These are phyloP conservation scores for Xylariaceae sp. DNA, from an alignment of 2,329 filamentous ascomycete genomes.

Conservation along the genomic window DNA sequence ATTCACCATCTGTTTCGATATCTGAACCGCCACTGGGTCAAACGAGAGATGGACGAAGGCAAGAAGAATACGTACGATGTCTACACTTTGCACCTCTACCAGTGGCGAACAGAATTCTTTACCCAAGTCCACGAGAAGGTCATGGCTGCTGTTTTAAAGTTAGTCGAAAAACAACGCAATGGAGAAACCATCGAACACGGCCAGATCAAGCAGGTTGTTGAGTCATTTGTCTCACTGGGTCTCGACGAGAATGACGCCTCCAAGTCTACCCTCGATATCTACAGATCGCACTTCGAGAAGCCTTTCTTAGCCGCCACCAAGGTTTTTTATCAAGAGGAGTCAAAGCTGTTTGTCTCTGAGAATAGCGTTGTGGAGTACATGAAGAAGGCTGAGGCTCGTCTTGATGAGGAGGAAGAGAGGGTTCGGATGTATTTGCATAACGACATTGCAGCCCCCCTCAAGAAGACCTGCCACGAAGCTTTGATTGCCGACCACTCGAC, in stretches of 20 bases:
- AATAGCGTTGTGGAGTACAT: slow-evolving; percentile 99
- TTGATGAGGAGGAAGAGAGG: slow-evolving; percentile 91
- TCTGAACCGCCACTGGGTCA: slow-evolving; percentile 97
- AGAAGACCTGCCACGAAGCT: slow-evolving; percentile 82
- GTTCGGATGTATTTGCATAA: slow-evolving; percentile 87
- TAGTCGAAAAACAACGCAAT: slow-evolving; percentile 95
- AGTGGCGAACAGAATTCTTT: slow-evolving; percentile 93
- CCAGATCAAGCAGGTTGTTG: slow-evolving; percentile 95
- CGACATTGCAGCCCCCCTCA: slow-evolving; percentile 80
- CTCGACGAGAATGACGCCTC: slow-evolving; percentile 89
- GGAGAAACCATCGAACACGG: slow-evolving; percentile 96
- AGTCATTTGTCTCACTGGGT: slow-evolving; percentile 92
- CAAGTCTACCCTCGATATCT: slow-evolving; percentile 93
- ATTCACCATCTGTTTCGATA: slow-evolving; percentile 97
- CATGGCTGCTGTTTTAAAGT: slow-evolving; percentile 89
- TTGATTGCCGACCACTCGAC: slow-evolving; percentile 84
- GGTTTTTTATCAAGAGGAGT: slow-evolving; percentile 86
- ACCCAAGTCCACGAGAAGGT: slow-evolving; percentile 77
- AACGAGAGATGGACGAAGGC: slow-evolving; percentile 96
- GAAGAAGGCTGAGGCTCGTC: slow-evolving; percentile 92
- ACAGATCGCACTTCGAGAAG: slow-evolving; percentile 85
- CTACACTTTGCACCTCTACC: slow-evolving; percentile 91
- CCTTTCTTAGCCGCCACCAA: slow-evolving; percentile 85
- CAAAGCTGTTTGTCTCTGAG: slow-evolving; percentile 88
- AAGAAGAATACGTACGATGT: slow-evolving; percentile 99